Percentiles rank a stretch among this genome's conserved stretches.
These are phyloP conservation scores for Pseudogymnoascus sp. DNA, from an alignment of 2,329 filamentous ascomycete genomes.

Conservation along the genomic window DNA sequence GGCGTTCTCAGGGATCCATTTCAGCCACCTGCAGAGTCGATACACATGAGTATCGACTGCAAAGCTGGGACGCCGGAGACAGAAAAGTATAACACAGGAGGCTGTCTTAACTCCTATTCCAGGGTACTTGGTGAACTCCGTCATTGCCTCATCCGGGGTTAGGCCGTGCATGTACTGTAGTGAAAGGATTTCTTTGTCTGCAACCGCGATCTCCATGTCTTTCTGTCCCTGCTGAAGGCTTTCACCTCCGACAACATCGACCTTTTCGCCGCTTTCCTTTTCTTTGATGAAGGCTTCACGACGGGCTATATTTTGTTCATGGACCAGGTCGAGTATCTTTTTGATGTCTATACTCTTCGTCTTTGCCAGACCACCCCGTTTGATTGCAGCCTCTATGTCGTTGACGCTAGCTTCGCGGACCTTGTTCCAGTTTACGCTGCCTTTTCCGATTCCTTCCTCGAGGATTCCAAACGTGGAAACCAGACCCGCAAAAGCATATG, in stretches of 20 bases:
- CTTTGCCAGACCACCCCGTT: slow-evolving; percentile 59
- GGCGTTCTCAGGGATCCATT: slow-evolving; percentile 46
- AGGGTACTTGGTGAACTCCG: slow-evolving; percentile 40
- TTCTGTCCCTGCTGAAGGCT: slow-evolving; percentile 40
- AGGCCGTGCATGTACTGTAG: slow-evolving; percentile 43
- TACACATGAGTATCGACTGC: slow-evolving; percentile 51
- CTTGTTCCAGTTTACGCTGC: slow-evolving; percentile 67
- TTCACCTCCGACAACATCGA: slow-evolving; percentile 35
- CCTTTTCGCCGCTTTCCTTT: slow-evolving; percentile 33
- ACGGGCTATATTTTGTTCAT: slow-evolving; percentile 54
- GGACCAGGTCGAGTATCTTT: slow-evolving; percentile 61
- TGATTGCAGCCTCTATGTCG: slow-evolving; percentile 61
- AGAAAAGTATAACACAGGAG: slow-evolving; percentile 49
- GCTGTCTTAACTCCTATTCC: slow-evolving; percentile 51
- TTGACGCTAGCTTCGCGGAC: slow-evolving; percentile 50
- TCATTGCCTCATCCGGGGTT: slow-evolving; percentile 40
- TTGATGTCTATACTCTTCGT: slow-evolving; percentile 67
- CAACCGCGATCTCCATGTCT: slow-evolving; percentile 46
- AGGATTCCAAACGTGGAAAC: slow-evolving; percentile 55
- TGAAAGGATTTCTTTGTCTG: slow-evolving; percentile 49
- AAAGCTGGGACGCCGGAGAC: slow-evolving; percentile 43
- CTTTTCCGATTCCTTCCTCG: slow-evolving; percentile 54
- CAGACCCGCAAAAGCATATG: slow-evolving; percentile 56
- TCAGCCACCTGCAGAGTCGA: slow-evolving; percentile 43
- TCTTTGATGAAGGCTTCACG: slow-evolving; percentile 40